phyloP scores from a whole-genome alignment of 169 alveolate genomes.

The Eimeria maxima region DNA sequence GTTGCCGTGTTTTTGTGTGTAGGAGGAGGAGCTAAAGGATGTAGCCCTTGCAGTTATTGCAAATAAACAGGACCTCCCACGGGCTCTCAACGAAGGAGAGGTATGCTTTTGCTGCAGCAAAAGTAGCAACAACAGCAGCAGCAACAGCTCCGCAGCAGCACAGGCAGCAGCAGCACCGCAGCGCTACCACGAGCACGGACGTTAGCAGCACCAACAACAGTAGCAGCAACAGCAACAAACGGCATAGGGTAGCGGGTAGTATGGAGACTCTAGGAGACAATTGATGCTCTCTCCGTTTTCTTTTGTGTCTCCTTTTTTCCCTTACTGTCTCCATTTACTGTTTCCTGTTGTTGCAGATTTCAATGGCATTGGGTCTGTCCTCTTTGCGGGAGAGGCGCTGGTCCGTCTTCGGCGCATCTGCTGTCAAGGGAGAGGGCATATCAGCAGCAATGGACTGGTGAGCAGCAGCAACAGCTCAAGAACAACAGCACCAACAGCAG shows the following conservation, averaged over 20 bases:
- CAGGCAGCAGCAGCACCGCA: too few relatives aligned
- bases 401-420: conserved; percentile 96
- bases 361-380: conserved; percentile 95
- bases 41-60: conserved; percentile 97
- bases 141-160: neutral
- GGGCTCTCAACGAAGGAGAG: conserved; percentile 95
- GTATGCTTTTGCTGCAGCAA: conserved; percentile 40
- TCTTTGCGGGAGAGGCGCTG: conserved; percentile 95
- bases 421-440: conserved; percentile 96
- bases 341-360: conserved; percentile 86
- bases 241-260: too few relatives aligned
- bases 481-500: conserved; percentile 9
- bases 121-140: neutral
- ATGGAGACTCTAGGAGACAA: too few relatives aligned
- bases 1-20: conserved; percentile 65
- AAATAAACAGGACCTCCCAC: conserved; percentile 97
- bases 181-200: too few relatives aligned
- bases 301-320: neutral
- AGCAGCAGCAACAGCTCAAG: conserved; percentile 32
- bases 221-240: too few relatives aligned
- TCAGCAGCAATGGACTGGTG: conserved; percentile 97
- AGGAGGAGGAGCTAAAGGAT: conserved; percentile 97
- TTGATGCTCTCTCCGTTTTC: too few relatives aligned
- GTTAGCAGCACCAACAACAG: too few relatives aligned
- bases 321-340: neutral